Evolutionary conservation across 805 yeast genomes (phyloP).

Genomic region (Lachancea mirantina): DNA sequence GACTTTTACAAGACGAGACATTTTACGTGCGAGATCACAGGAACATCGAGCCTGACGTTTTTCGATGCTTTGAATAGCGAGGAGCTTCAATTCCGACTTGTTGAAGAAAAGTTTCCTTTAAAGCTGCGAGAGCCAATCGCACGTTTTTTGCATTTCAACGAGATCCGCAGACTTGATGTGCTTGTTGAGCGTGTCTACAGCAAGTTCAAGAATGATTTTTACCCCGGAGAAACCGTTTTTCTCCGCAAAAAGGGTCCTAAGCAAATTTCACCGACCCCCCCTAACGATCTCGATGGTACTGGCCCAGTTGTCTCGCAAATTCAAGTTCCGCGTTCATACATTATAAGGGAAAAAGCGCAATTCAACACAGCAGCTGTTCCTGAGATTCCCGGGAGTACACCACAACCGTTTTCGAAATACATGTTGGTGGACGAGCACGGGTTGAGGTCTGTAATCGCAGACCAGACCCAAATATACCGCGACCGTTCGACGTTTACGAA

Average conservation of each 20-base stretch:
- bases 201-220: slow-evolving; percentile 72
- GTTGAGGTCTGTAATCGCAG: slow-evolving; percentile 57
- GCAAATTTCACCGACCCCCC: slow-evolving; percentile 20
- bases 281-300: slow-evolving; percentile 5
- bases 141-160: slow-evolving; percentile 72
- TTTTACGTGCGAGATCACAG: slow-evolving; percentile 94
- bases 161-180: slow-evolving; percentile 73
- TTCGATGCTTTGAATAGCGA: slow-evolving; percentile 85
- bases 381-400: slow-evolving; percentile 29
- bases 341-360: slow-evolving; percentile 80
- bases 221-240: slow-evolving; percentile 82
- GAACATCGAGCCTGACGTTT: slow-evolving; percentile 83
- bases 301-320: neutral
- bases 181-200: slow-evolving; percentile 82
- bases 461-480: slow-evolving; percentile 65
- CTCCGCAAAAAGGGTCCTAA: slow-evolving; percentile 35
- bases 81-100: slow-evolving; percentile 50
- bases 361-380: slow-evolving; percentile 45
- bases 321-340: slow-evolving; percentile 32
- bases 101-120: slow-evolving; percentile 82
- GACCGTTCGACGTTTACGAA: slow-evolving; percentile 86
- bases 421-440: slow-evolving; percentile 55
- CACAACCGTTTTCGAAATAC: slow-evolving; percentile 58
- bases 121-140: slow-evolving; percentile 89
- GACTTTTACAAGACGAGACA: slow-evolving; percentile 68